phyloP scores from a whole-genome alignment of 2,329 filamentous ascomycete genomes.

The Pseudocercospora fuligena region DNA sequence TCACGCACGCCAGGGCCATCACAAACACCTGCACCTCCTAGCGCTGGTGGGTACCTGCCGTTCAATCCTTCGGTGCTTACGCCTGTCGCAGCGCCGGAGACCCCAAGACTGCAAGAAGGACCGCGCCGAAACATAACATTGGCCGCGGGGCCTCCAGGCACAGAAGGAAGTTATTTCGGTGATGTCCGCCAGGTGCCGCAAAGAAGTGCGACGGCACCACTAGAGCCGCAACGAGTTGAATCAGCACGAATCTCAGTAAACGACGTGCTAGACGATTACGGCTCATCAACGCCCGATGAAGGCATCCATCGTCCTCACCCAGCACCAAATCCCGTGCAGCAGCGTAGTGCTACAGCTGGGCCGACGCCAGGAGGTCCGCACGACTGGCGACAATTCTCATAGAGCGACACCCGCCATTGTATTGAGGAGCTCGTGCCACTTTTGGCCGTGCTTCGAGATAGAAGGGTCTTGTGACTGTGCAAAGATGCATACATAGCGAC shows the following conservation, averaged over 20 bases:
- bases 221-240: slow-evolving; percentile 14
- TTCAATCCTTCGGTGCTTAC: slow-evolving; percentile 38
- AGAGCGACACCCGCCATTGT: not conserved
- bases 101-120: slow-evolving; percentile 4
- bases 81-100: slow-evolving; percentile 5
- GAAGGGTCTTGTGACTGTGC: slow-evolving; percentile 2
- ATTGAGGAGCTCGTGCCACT: not conserved
- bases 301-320: not conserved
- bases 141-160: slow-evolving; percentile 14
- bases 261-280: slow-evolving; percentile 35
- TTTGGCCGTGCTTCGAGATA: not conserved
- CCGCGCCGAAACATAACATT: slow-evolving; percentile 21
- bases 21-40: slow-evolving; percentile 21
- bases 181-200: slow-evolving; percentile 19
- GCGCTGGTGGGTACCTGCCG: slow-evolving; percentile 35
- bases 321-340: not conserved
- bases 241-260: slow-evolving; percentile 19
- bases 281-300: slow-evolving; percentile 10
- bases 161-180: slow-evolving; percentile 19
- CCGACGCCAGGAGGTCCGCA: not conserved
- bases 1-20: slow-evolving; percentile 7
- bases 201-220: slow-evolving; percentile 19
- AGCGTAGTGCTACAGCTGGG: not conserved
- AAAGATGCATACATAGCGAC: slow-evolving; percentile 14
- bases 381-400: slow-evolving; percentile 10